Base-by-base conservation (phyloP, 768 basidiomycete species). In the Agaricus sinodeliciosus region DNA sequence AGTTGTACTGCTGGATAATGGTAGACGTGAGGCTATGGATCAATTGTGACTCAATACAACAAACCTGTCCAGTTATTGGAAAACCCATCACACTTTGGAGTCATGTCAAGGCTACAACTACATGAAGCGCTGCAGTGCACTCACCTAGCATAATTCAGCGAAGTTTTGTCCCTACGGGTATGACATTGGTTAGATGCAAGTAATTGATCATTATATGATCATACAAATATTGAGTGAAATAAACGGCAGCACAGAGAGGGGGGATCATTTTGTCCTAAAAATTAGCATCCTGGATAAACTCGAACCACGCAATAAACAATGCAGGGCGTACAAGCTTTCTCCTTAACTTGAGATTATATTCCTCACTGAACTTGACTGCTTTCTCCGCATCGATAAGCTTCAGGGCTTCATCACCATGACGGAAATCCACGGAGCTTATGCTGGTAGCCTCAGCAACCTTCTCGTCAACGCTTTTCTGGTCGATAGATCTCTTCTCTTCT, bases 81-180 rank as follows among this genome's bases (percentile, higher is more conserved):
- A 87, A 71, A 2, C 79, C 79, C 82, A 85, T 84, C 55, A 85
- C 76, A 57, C 80, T 81, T 46, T 9, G 39, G 9, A 49, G 16
- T 7, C 43, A 5, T 26, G 25, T 45, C 22, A 15, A 26, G 4
- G n/a, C 4, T 27, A 26, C 12, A n/a, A 7, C 13, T 2, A n/a
- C 13, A 28, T 8, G n/a, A n/a, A 27, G n/a, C 4, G 12, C 26
- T 13, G 13, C 5, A 6, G 13, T 39, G 15, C 37, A 13, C 16
- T n/a, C 56, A 77, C 81, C 80, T 82, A n/a, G 84, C 83, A 70
- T 85, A 85, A 61, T 84, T 84, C 36, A 85, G 62, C 11, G 81
- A 78, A 3, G 82, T 84, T 70, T 86, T 87, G 63, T 86, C 85
- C 54, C 82, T 83, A 53, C 4, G 53, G 46, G 26, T 13, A 41